phyloP scores from a whole-genome alignment of 768 basidiomycete genomes.

The Leccinum rimulosum region DNA sequence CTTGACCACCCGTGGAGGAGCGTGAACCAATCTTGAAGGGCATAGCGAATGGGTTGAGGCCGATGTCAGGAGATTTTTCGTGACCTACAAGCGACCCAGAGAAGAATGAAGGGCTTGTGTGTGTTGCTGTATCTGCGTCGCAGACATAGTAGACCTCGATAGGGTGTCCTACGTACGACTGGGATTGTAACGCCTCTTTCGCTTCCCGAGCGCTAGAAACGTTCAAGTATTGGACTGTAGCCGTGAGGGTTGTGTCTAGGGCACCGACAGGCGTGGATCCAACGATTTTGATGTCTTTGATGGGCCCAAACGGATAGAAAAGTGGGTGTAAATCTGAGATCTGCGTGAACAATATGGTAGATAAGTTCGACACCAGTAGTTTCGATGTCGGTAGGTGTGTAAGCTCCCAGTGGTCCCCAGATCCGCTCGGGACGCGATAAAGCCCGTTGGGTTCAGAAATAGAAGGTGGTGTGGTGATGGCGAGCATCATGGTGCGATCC shows the following conservation, averaged over 20 bases:
- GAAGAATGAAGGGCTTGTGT: constrained; percentile 8
- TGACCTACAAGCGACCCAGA: constrained; percentile 10
- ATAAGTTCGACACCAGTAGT: constrained; percentile 63
- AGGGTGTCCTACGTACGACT: constrained; percentile 53
- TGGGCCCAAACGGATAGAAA: constrained; percentile 67
- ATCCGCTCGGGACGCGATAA: constrained; percentile 22
- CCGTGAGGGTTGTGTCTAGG: constrained; percentile 45
- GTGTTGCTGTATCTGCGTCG: constrained; percentile 11
- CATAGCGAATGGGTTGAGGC: constrained; percentile 33
- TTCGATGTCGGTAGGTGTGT: constrained; percentile 44
- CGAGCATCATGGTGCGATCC: constrained; percentile 66
- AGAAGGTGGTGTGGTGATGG: constrained; percentile 41
- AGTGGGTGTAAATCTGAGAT: constrained; percentile 68
- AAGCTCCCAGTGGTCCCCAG: constrained; percentile 36
- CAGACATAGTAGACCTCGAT: constrained; percentile 39
- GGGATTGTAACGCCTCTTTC: constrained; percentile 56
- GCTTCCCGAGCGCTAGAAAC: constrained; percentile 61
- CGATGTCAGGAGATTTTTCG: constrained; percentile 19
- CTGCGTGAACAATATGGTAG: constrained; percentile 65
- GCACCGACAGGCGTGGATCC: constrained; percentile 33
- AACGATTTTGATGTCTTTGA: constrained; percentile 58
- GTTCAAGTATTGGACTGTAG: constrained; percentile 62
- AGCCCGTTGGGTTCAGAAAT: constrained; percentile 29
- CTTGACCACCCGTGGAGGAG: constrained; percentile 3
- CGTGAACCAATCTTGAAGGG: constrained; percentile 28